These are phyloP conservation scores for Starmera stellimalicola DNA, from an alignment of 1,139 yeast genomes.

Conservation along the genomic window DNA sequence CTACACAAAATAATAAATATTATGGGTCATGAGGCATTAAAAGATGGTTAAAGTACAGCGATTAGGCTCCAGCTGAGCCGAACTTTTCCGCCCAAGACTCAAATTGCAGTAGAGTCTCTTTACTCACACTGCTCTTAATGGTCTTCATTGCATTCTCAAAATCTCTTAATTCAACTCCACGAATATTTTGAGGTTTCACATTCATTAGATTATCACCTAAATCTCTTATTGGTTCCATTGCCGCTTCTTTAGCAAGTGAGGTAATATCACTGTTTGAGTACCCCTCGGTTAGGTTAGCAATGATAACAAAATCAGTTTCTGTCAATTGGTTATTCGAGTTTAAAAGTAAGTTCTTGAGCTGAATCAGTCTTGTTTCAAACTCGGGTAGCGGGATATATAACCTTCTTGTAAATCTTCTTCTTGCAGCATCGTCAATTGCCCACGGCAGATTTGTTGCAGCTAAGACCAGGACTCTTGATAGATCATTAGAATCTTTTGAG, in stretches of 20 bases:
- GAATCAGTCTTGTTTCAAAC: conserved; percentile 42
- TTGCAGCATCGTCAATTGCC: conserved; percentile 62
- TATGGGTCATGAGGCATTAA: too few species aligned
- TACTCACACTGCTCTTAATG: conserved; percentile 48
- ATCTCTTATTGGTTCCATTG: conserved; percentile 60
- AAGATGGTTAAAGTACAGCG: too few species aligned
- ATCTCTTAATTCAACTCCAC: conserved; percentile 43
- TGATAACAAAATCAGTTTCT: conserved; percentile 37
- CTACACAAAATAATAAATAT: too few species aligned
- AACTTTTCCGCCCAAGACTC: conserved; percentile 39
- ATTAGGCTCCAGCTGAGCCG: conserved; percentile 27
- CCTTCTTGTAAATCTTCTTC: conserved; percentile 52
- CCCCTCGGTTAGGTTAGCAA: conserved; percentile 42
- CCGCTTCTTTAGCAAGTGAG: conserved; percentile 61
- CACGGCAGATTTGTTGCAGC: conserved; percentile 64
- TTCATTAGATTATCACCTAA: conserved; percentile 47
- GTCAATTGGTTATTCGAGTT: conserved; percentile 27
- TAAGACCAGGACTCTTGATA: conserved; percentile 42
- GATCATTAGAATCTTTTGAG: conserved; percentile 27
- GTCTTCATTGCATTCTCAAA: conserved; percentile 42
- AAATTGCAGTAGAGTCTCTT: conserved; percentile 40
- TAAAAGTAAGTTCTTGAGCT: conserved; percentile 36
- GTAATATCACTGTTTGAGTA: conserved; percentile 60
- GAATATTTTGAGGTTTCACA: conserved; percentile 43
- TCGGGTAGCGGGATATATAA: conserved; percentile 62